Conservation (phyloP, 345 rosid species). For the Zanthoxylum bungeanum region DNA sequence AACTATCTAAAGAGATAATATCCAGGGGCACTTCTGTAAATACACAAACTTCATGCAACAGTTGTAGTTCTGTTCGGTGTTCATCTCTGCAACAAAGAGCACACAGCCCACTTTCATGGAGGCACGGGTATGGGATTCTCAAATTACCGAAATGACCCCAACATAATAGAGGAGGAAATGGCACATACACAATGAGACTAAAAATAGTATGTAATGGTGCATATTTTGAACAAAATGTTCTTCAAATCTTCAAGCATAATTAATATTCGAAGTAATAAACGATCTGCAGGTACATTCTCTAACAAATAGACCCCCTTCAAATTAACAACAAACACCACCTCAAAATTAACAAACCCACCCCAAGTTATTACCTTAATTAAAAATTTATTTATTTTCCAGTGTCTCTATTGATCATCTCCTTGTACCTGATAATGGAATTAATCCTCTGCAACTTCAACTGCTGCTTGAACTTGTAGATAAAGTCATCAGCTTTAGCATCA, state of each 20-base stretch:
- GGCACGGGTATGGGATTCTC: too few species aligned
- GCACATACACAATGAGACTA: background rate
- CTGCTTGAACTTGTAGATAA: constrained; percentile 67
- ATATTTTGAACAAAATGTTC: constrained; percentile 18
- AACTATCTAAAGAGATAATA: background rate
- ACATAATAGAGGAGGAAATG: too few species aligned
- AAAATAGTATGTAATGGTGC: constrained; percentile 2
- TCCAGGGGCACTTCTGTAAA: background rate
- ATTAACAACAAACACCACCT: background rate
- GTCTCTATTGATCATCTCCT: constrained; percentile 45
- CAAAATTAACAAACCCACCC: too few species aligned
- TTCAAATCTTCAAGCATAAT: constrained; percentile 15
- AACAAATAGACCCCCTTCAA: background rate
- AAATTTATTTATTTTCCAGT: constrained; percentile 17
- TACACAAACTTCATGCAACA: background rate
- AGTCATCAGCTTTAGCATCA: constrained; percentile 83
- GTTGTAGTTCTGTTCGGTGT: background rate
- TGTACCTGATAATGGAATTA: constrained; percentile 60
- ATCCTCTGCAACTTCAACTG: constrained; percentile 70
- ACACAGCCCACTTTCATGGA: too few species aligned
- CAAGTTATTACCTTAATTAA: too few species aligned
- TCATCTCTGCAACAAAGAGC: background rate
- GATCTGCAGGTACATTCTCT: constrained; percentile 32
- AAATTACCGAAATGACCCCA: too few species aligned
- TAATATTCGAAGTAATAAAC: background rate